These are phyloP conservation scores for Sphaerulina populicola DNA, from an alignment of 2,329 filamentous ascomycete species.

Conservation along the genomic window DNA sequence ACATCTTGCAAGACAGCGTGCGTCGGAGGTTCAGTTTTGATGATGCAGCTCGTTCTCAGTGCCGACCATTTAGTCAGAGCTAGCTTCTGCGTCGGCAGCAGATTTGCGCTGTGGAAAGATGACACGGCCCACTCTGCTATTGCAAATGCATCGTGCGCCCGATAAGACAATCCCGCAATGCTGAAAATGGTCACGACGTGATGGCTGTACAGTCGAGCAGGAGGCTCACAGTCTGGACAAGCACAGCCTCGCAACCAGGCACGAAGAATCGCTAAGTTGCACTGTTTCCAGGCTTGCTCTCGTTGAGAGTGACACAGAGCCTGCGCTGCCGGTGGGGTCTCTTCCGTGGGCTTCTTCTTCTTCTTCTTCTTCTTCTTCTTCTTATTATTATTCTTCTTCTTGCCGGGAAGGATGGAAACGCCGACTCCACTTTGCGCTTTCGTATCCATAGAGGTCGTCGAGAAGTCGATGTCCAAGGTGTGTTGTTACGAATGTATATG, in stretches of 20 bases:
- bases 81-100: slow-evolving; percentile 1
- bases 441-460: no score
- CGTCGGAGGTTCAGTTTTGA: neutral
- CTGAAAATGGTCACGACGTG: neutral
- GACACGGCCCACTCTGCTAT: slow-evolving; percentile 5
- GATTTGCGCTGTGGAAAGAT: neutral
- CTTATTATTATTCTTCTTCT: no score
- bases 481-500: no score
- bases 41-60: neutral
- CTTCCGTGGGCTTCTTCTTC: neutral
- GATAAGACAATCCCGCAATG: slow-evolving; percentile 1
- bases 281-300: neutral
- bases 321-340: neutral
- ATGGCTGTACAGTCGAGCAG: neutral
- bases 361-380: neutral
- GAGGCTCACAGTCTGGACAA: slow-evolving; percentile 5
- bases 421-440: no score
- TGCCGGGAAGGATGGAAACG: neutral
- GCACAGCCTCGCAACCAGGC: slow-evolving; percentile 3
- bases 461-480: no score
- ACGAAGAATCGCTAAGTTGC: neutral
- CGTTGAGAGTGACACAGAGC: neutral
- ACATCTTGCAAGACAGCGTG: neutral
- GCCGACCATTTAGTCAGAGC: slow-evolving; percentile 1
- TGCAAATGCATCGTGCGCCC: slow-evolving; percentile 6